Evolutionary conservation across 2,329 filamentous ascomycete genomes (phyloP).

Genomic region (Ophiognomonia clavigignenti-juglandacearum): DNA sequence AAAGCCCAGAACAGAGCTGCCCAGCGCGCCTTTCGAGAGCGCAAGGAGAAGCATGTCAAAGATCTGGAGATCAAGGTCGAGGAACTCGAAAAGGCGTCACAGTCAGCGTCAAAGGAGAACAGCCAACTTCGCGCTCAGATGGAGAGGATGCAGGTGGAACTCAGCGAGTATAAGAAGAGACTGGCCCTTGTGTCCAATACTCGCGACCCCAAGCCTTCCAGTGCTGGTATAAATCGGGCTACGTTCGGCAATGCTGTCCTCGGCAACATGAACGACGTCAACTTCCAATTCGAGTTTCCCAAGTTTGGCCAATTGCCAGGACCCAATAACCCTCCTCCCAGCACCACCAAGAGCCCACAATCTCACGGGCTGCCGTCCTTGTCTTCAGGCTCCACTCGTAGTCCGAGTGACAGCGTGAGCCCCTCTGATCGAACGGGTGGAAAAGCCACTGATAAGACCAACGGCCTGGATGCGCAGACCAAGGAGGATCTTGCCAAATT

Average conservation of each 20-base stretch:
- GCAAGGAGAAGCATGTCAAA: constrained; percentile 87
- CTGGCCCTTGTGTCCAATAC: constrained; percentile 53
- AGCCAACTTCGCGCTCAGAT: constrained; percentile 78
- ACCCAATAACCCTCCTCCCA: constrained; percentile 24
- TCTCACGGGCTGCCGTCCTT: constrained; percentile 12
- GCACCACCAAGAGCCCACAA: constrained; percentile 21
- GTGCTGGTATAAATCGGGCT: constrained; percentile 32
- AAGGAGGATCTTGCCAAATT: constrained; percentile 52
- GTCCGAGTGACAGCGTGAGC: constrained; percentile 29
- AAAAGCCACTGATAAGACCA: constrained; percentile 27
- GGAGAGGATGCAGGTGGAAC: constrained; percentile 77
- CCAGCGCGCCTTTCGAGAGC: constrained; percentile 87
- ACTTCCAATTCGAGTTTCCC: constrained; percentile 94
- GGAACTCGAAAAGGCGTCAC: constrained; percentile 75
- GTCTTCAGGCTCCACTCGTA: constrained; percentile 18
- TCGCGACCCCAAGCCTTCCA: constrained; percentile 22
- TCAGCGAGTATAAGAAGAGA: constrained; percentile 87
- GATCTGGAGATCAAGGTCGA: constrained; percentile 76
- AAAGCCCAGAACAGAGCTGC: constrained; percentile 95
- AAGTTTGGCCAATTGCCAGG: constrained; percentile 76
- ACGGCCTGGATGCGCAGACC: constrained; percentile 28
- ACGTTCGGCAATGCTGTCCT: constrained; percentile 44
- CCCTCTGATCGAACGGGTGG: constrained; percentile 22
- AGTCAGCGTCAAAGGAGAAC: constrained; percentile 82
- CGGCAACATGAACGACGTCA: constrained; percentile 65